Base-by-base conservation (phyloP, 371 early-diverging fungal species). In the Phascolomyces articulosus region DNA sequence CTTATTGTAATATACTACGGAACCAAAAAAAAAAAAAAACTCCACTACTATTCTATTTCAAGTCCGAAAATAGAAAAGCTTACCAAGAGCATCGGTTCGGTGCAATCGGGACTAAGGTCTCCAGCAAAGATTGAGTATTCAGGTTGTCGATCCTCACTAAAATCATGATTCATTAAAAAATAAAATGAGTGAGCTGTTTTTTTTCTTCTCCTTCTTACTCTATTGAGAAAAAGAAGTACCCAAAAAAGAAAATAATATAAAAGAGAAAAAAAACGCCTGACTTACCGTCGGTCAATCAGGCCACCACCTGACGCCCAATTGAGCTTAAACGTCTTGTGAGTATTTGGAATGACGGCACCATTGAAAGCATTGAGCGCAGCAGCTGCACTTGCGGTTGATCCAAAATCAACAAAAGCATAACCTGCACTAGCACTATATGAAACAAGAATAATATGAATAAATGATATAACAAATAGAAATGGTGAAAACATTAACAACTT, bases 41-140 rank as follows among this genome's bases (percentile, higher is more conserved):
- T 34, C 34, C 34, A 34, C 34, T 44, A 13, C n/a, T 44, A 13
- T 44, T 41, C 15, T 41, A 8, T 41, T 44, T 44, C 16, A n/a
- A 44, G 44, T 44, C 57, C 57, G 40, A 57, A 57, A 40, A 57
- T 57, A 57, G 57, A 59, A 59, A 47, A 57, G 34, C 58, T 38
- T 84, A 93, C 94, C 83, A 92, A 69, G 11, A 95, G 80, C 75
- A 87, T 83, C 41, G 79, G 80, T 67, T 90, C 88, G 27, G 85
- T 89, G 4, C 92, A 88, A 57, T 93, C 91, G 40, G 87, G 85
- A 13, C 86, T 87, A 31, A 95, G 71, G 74, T 95, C 96, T 47
- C 96, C 96, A 31, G 94, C 94, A 84, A 94, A 95, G 40, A 94
- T 80, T 18, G 91, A 90, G 70, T 80, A 93, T 71, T 95, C 96